Percentiles rank a stretch among this genome's conserved stretches.
phyloP scores from a whole-genome alignment of 495 filamentous ascomycete species.

The Penicillium steckii region DNA sequence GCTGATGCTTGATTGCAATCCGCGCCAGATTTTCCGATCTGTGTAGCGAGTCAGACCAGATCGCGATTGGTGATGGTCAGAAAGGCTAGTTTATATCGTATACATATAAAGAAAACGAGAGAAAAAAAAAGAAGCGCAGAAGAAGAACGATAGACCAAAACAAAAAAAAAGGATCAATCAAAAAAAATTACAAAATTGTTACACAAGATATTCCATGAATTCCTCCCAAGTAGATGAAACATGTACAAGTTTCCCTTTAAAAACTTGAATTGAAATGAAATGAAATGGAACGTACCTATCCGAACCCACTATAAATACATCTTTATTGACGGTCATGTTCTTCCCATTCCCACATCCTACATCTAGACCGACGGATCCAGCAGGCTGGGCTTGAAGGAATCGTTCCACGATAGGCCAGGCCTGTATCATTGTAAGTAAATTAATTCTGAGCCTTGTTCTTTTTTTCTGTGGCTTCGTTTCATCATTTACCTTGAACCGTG shows the following conservation, averaged over 20 bases:
- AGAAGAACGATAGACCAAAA: too few relatives aligned
- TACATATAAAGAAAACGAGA: slow-evolving; percentile 6
- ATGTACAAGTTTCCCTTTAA: too few relatives aligned
- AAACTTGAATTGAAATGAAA: too few relatives aligned
- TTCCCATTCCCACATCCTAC: slow-evolving; percentile 95
- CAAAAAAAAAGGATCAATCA: not conserved
- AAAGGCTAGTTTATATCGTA: not conserved
- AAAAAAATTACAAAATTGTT: not conserved
- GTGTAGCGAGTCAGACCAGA: slow-evolving; percentile 19
- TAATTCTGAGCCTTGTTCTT: not conserved
- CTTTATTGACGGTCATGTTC: slow-evolving; percentile 76
- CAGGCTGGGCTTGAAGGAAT: slow-evolving; percentile 66
- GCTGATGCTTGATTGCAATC: slow-evolving; percentile 67
- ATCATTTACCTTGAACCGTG: slow-evolving; percentile 82
- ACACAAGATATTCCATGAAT: not conserved
- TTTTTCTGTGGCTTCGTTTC: too few relatives aligned
- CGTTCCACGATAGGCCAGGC: slow-evolving; percentile 90
- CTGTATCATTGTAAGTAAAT: slow-evolving; percentile 28
- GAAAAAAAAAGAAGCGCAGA: slow-evolving; percentile 15
- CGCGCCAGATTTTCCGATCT: slow-evolving; percentile 70
- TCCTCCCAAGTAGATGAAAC: slow-evolving; percentile 4
- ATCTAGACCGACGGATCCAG: slow-evolving; percentile 84
- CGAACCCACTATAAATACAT: slow-evolving; percentile 80
- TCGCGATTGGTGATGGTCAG: slow-evolving; percentile 8
- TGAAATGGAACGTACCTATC: slow-evolving; percentile 61